Evolutionary conservation across 1,284 basidiomycete species (phyloP), one percentile per base, ranked within the genome.

Genomic region (Pseudozyma flocculosa): DNA sequence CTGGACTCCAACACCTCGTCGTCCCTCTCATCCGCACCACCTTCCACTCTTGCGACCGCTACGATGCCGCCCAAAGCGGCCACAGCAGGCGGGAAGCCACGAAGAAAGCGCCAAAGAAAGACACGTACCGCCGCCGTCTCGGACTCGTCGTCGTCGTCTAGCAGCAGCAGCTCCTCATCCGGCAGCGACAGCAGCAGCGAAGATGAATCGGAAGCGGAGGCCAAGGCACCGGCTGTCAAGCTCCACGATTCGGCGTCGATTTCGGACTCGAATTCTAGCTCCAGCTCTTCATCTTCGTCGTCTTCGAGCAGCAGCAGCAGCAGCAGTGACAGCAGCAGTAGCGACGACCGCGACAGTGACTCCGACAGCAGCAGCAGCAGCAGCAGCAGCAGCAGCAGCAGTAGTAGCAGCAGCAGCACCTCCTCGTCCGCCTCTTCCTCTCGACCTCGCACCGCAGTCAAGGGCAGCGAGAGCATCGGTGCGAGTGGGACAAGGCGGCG

Each of bases 51-150:
- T n/a, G n/a, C n/a, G n/a, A n/a, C n/a, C n/a, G n/a, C n/a, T n/a
- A n/a, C n/a, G n/a, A 37, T 37, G 36, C 36, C 36, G 15, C 18
- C 36, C 4, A 15, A 45, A 43, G 48, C 43, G n/a, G 47, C 45
- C 15, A 47, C 24, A 10, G 47, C 48, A 4, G 24, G 53, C 11
- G 45, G 48, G 1, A 45, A 43, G 8, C 54, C 50, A 24, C 44
- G 51, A 21, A 48, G 57, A 13, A 54, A 45, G 43, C 47, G 62
- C 9, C 57, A 60, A 29, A 48, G 62, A 13, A 65, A 65, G 45
- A 52, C 62, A 7, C 46, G 62, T 26, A 65, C 62, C 4, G 54
- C 57, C 15, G 54, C 54, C 3, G 60, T 56, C 24, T 58, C 55
- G 43, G 54, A 60, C 29, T 53, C 55, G 23, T 64, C 61, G 15